phyloP scores from a whole-genome alignment of 495 filamentous ascomycete species.

The Talaromyces ruber region DNA sequence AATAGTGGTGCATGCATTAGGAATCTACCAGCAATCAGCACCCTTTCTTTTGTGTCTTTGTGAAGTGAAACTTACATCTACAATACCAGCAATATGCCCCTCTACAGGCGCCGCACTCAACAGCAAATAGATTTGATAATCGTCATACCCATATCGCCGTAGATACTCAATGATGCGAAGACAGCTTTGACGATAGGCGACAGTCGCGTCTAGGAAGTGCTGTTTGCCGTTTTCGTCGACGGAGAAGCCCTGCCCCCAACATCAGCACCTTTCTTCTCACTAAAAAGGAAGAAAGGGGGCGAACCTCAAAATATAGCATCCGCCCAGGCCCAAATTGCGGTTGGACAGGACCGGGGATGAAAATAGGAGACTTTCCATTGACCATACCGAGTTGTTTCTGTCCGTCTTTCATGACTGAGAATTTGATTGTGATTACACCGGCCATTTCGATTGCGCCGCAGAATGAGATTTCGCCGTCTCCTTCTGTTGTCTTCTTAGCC shows the following conservation, averaged over 20 bases:
- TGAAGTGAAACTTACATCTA: slow-evolving; percentile 50
- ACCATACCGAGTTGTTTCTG: slow-evolving; percentile 62
- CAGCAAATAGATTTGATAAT: slow-evolving; percentile 86
- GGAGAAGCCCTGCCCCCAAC: slow-evolving; percentile 55
- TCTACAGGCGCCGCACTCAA: slow-evolving; percentile 86
- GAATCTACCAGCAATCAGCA: slow-evolving; percentile 15
- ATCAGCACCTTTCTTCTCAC: neutral
- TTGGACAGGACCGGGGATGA: slow-evolving; percentile 84
- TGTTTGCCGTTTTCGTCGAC: slow-evolving; percentile 90
- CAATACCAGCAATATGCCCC: slow-evolving; percentile 88
- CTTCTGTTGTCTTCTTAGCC: slow-evolving; percentile 33
- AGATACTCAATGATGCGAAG: slow-evolving; percentile 83
- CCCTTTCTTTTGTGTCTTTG: neutral
- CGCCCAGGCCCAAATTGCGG: slow-evolving; percentile 82
- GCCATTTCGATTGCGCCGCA: slow-evolving; percentile 98
- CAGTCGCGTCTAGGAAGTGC: slow-evolving; percentile 86
- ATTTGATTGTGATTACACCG: slow-evolving; percentile 85
- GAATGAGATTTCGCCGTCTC: slow-evolving; percentile 91
- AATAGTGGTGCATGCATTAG: slow-evolving; percentile 80
- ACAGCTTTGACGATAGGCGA: slow-evolving; percentile 84
- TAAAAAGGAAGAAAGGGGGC: neutral
- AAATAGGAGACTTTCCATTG: slow-evolving; percentile 65
- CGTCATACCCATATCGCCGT: slow-evolving; percentile 63
- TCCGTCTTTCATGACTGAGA: slow-evolving; percentile 80
- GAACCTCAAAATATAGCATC: slow-evolving; percentile 78